Evolutionary conservation across 306 rosid species (phyloP), one percentile per base, ranked within the genome.

Genomic region (Dryas octopetala): DNA sequence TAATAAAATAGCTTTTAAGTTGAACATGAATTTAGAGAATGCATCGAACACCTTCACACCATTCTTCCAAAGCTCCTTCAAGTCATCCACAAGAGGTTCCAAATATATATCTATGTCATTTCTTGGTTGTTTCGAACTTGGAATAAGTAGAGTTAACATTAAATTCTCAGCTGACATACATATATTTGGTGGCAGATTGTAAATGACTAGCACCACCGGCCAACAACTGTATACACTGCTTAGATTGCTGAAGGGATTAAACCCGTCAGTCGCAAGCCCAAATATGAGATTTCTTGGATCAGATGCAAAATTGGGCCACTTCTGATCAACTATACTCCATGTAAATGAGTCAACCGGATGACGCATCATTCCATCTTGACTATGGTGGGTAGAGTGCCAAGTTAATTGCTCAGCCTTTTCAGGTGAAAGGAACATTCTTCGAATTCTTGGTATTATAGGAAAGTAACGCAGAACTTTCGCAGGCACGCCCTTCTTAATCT

Each of bases 21-120:
- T 50, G 23, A 68, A 32, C 16, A 14, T 14, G 0, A 0, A 1
- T 7, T 7, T 62, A 1, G 5, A 38, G 2, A 12, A 60, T 28
- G 68, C 28, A 64, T 16, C 68, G 9, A 41, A 43, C 1, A n/a
- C 17, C 51, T 41, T 1, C 28, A 41, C 51, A 0, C 7, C 51
- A 3, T 43, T 16, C 5, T 1, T 8, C 68, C 51, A 64, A 0
- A 64, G 14, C 32, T 41, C 7, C 50, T 3, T 44, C 19, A 43
- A 41, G 68, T 64, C 68, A 15, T 43, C 68, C 19, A 64, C 5
- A 16, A 64, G 48, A 16, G 68, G 68, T 43, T 64, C 28, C 15
- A 64, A 16, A 44, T 64, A 64, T 0, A 60, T 5, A 5, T 64
- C 32, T 7, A 64, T 64, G 28, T 64, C 49, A 8, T 41, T 64